Base-by-base conservation (phyloP, 352 stramenopile species). In the Phytophthora pseudosyringae region DNA sequence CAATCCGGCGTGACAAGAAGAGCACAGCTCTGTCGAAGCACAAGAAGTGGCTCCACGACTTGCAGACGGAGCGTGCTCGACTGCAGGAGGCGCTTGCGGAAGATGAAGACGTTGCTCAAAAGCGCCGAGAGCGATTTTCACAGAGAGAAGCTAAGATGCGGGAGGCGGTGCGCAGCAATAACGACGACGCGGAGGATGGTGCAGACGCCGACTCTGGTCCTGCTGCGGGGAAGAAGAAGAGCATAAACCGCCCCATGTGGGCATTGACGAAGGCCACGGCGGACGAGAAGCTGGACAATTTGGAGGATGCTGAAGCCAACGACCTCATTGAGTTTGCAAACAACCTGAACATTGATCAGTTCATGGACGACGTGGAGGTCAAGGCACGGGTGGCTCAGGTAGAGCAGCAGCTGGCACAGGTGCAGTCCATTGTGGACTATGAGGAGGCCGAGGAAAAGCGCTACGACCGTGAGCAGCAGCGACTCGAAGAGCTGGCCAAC, bases 291-390 rank as follows among this genome's bases (percentile, higher is more conserved):
- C 75, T 79, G 15, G 80, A 90, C 41, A 73, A 51, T 9, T 63
- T 92, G 33, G 80, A 97, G 64, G 80, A 95, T 28, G 71, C 88
- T 21, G 89, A 97, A 59, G 91, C 90, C 44, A 89, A 97, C 53
- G 86, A 98, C 32, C 78, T 99, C 31, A 86, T 99, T 13, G 83
- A 93, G 21, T 99, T 98, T 75, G 94, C 91, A 28, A 92, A 97
- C 56, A 90, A 93, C 41, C 74, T 98, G 8, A 88, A 98, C 64
- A 94, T 97, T 49, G 95, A 98, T 70, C 86, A 97, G 78, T 98
- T 98, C 78, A 94, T 97, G 73, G 82, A 97, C 69, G 94, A 98
- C 51, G 76, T 95, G 15, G 85, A 96, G 68, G 75, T 94, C 64
- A 96, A 95, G 48, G 85, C 83, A 4, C 80, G 81, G 16, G 78